Evolutionary conservation across 2,329 filamentous ascomycete genomes (phyloP).

Genomic region (Sclerotinia sclerotiorum): DNA sequence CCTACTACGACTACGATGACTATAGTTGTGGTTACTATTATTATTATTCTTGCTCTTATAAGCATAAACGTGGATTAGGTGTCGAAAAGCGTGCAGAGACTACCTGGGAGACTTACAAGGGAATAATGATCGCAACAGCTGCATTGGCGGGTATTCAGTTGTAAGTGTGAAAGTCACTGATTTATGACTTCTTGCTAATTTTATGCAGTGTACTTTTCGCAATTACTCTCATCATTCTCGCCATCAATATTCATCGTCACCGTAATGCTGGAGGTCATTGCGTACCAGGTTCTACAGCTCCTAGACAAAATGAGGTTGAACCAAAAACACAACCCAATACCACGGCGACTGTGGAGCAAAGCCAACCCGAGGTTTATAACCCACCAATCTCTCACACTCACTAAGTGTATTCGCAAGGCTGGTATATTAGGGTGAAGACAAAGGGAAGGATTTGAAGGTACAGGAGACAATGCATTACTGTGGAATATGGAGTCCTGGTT

Average conservation of each 20-base stretch:
- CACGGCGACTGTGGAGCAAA: background rate
- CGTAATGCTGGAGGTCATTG: slow-evolving; percentile 18
- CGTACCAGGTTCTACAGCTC: background rate
- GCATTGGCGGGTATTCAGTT: slow-evolving; percentile 10
- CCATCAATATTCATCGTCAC: slow-evolving; percentile 3
- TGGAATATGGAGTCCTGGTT: background rate
- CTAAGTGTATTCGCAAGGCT: background rate
- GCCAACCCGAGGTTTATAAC: background rate
- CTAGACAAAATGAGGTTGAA: background rate
- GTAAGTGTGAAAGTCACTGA: background rate
- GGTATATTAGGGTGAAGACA: background rate
- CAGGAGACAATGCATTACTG: background rate
- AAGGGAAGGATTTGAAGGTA: background rate
- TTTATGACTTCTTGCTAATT: background rate
- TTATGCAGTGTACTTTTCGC: slow-evolving; percentile 8
- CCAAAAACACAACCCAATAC: background rate
- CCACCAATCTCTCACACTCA: background rate
- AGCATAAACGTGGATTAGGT: slow-evolving; percentile 10
- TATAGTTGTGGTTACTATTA: background rate
- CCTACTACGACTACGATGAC: background rate
- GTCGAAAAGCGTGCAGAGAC: slow-evolving; percentile 3
- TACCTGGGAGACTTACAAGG: slow-evolving; percentile 11
- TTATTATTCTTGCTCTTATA: slow-evolving; percentile 12
- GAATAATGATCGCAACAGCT: slow-evolving; percentile 11
- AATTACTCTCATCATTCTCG: background rate